These are phyloP conservation scores for Vigna nakashimae DNA, from an alignment of 306 rosid genomes.

Conservation along the genomic window DNA sequence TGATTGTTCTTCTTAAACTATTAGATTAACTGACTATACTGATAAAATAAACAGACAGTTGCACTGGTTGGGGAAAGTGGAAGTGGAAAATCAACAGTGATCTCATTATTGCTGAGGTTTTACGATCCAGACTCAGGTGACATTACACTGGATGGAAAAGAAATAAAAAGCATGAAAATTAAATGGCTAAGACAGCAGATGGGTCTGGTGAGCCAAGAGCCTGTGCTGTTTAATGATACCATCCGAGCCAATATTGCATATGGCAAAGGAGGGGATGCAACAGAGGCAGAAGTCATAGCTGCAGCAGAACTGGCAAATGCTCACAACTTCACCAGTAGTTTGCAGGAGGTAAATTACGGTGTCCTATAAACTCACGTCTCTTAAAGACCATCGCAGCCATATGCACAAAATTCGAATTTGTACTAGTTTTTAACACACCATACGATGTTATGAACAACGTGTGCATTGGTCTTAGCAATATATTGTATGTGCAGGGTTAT, in stretches of 20 bases:
- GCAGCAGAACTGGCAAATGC: conserved; percentile 73
- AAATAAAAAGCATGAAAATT: conserved; percentile 57
- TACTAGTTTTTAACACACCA: not conserved
- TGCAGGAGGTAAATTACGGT: conserved; percentile 58
- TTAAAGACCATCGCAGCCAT: not conserved
- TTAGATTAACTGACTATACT: not conserved
- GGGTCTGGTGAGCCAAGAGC: conserved; percentile 81
- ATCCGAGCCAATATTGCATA: conserved; percentile 68
- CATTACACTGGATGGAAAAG: conserved; percentile 64
- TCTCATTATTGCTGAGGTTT: conserved; percentile 66
- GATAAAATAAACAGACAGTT: conserved; percentile 52
- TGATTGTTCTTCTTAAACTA: conserved; percentile 11
- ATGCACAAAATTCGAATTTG: no score
- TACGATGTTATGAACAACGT: not conserved
- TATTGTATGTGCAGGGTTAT: not conserved
- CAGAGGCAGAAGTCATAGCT: conserved; percentile 66
- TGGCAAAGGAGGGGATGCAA: conserved; percentile 66
- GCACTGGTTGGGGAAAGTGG: conserved; percentile 84
- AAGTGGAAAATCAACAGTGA: conserved; percentile 71
- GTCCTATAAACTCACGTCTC: not conserved
- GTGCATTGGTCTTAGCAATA: not conserved
- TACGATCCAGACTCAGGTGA: conserved; percentile 73
- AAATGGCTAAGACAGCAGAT: conserved; percentile 74
- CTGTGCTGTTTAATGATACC: conserved; percentile 64
- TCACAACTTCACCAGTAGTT: conserved; percentile 69